Evolutionary conservation across 148 eudicot genomes (phyloP), one percentile per base, ranked within the genome.

Genomic region (Camellia lanceoleosa): DNA sequence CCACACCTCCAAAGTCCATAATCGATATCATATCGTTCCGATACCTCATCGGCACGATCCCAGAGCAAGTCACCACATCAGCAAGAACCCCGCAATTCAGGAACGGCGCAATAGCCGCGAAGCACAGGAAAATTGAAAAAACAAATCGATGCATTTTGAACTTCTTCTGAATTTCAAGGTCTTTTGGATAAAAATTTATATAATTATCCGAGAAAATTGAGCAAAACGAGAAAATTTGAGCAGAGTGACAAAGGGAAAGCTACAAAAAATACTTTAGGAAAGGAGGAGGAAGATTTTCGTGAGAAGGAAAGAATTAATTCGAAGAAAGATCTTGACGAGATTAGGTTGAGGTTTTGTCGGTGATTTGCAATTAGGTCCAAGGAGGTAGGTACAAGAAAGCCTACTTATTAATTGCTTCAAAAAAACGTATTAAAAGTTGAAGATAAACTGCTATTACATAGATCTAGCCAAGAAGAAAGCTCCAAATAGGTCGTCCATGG

Each of bases 1-100:
- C 99, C 1, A 91, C 93, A 0, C 86, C 99, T 13, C 99, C 99
- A 69, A 83, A 97, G 49, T 97, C 98, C 61, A 87, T 85, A 75
- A 94, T 91, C 42, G 95, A 92, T 68, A 96, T 84, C 75, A 78
- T 88, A 67, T 92, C 92, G 12, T 44, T 44, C 52, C 99, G 90
- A 59, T 90, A 80, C 75, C 82, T 80, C 90, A 90, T 85, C 71
- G 97, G 93, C 6, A 94, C 98, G 0, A 94, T 88, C 1, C 93
- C 91, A 3, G 99, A 91, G 78, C 99, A 97, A 0, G 99, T 93
- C 10, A 74, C 90, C 68, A 74, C 78, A 9, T 78, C 87, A 1
- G 82, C 88, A 42, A 59, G 63, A 56, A 58, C 79, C 14, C 46
- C 16, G 58, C 52, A 55, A 30, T 44, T 52, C 51, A 64, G 41